Conservation (phyloP, 108 stramenopile species). For the Schizochytrium sp. region DNA sequence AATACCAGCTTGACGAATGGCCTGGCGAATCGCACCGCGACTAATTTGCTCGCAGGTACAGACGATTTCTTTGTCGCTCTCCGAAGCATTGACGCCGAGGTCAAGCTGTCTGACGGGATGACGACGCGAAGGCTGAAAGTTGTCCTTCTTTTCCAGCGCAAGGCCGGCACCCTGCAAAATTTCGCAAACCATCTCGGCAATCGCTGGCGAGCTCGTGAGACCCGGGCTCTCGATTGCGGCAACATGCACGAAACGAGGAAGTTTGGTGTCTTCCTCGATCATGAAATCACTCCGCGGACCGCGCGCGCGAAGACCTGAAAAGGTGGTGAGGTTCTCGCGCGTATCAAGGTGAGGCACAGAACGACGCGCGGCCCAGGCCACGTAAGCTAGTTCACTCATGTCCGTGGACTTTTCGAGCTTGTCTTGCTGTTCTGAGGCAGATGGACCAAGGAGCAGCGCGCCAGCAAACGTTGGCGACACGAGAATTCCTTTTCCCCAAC, state of each 20-base stretch:
- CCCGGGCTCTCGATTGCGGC: slow-evolving; percentile 9
- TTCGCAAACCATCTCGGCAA: not conserved
- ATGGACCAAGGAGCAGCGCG: not conserved
- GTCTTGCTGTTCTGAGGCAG: not conserved
- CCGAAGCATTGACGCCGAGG: not conserved
- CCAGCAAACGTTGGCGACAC: not conserved
- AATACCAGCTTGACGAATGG: not conserved
- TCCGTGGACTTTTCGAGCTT: not conserved
- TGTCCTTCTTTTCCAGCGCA: not conserved
- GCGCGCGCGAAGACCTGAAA: not conserved
- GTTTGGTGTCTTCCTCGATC: not conserved
- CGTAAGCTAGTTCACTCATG: not conserved
- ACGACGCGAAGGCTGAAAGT: not conserved
- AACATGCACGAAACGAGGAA: not conserved
- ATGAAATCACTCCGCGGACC: not conserved
- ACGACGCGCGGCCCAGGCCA: not conserved
- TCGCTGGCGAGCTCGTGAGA: not conserved
- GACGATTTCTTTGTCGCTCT: not conserved
- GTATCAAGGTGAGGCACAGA: slow-evolving; percentile 9
- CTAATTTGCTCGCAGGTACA: not conserved
- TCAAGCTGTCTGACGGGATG: not conserved
- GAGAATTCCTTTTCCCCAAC: not conserved
- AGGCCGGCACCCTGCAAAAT: not conserved
- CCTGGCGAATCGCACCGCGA: not conserved
- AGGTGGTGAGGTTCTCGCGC: not conserved